These are phyloP conservation scores for Metschnikowia chrysomelidarum DNA, from an alignment of 805 yeast species.

Conservation along the genomic window DNA sequence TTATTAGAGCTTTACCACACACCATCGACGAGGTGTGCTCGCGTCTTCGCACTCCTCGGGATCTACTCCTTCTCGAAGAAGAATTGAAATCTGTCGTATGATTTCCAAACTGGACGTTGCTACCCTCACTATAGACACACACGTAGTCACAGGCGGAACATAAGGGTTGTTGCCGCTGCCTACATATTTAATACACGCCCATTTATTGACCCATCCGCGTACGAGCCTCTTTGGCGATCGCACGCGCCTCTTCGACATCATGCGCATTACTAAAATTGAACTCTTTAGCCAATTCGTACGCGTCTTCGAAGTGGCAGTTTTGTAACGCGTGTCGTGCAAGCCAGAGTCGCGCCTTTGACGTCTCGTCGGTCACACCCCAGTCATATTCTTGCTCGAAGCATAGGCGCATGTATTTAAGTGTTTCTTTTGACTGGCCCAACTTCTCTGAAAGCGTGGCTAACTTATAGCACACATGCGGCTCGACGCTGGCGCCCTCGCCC, in stretches of 20 bases:
- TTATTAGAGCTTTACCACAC: constrained; percentile 23
- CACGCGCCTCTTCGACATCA: constrained; percentile 85
- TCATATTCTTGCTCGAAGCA: constrained; percentile 63
- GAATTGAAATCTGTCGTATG: constrained; percentile 20
- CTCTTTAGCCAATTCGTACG: constrained; percentile 71
- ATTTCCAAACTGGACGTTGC: background rate
- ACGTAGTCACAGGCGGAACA: background rate
- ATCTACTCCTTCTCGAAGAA: constrained; percentile 27
- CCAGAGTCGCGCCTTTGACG: constrained; percentile 83
- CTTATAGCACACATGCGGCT: constrained; percentile 55
- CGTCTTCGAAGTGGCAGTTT: constrained; percentile 57
- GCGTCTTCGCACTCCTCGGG: constrained; percentile 21
- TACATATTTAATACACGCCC: constrained; percentile 2
- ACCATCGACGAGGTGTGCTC: constrained; percentile 25
- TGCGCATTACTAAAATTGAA: constrained; percentile 70
- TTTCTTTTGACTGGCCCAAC: constrained; percentile 48
- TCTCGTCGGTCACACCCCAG: constrained; percentile 70
- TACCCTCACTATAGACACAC: constrained; percentile 1
- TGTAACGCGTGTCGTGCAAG: constrained; percentile 67
- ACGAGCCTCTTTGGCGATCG: constrained; percentile 76
- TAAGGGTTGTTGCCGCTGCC: background rate
- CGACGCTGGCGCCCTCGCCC: constrained; percentile 40
- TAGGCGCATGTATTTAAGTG: constrained; percentile 61
- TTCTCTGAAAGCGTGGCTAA: constrained; percentile 67
- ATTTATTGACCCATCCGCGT: constrained; percentile 38